Evolutionary conservation across 1,284 basidiomycete genomes (phyloP).

Genomic region (Sanguinoderma infundibulare): DNA sequence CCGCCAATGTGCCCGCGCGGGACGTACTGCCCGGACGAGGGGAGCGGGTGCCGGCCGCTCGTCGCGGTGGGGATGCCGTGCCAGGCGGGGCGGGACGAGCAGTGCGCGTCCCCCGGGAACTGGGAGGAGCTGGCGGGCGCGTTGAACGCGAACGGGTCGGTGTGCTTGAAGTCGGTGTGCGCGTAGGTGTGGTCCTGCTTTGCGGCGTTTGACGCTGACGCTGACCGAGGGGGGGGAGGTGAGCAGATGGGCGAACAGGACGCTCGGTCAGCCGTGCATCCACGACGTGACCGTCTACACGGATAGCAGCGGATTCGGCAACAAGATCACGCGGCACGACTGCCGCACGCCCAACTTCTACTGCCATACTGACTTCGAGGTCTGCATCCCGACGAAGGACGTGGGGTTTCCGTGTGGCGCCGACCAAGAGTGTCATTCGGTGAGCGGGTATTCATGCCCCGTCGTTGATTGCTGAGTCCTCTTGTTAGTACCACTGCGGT

Average conservation of each 20-base stretch:
- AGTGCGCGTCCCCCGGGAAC: constrained; percentile 57
- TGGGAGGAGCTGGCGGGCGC: constrained; percentile 43
- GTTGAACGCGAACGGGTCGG: constrained; percentile 57
- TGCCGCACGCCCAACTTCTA: constrained; percentile 57
- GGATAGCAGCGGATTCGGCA: constrained; percentile 48
- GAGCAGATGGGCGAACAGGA: constrained; percentile 61
- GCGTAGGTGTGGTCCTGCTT: constrained; percentile 55
- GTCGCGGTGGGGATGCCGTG: constrained; percentile 55
- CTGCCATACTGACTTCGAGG: constrained; percentile 52
- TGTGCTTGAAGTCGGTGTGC: constrained; percentile 68
- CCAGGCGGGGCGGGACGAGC: constrained; percentile 75
- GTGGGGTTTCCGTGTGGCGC: constrained; percentile 51
- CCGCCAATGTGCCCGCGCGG: constrained; percentile 62
- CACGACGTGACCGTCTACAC: constrained; percentile 67
- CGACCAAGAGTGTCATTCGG: constrained; percentile 61
- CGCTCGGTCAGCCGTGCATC: constrained; percentile 58
- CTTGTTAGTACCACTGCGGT: constrained; percentile 32
- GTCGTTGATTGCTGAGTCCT: background rate
- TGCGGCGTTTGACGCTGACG: background rate
- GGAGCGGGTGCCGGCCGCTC: constrained; percentile 58
- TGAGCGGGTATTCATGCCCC: constrained; percentile 22
- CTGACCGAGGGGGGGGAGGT: too few species aligned
- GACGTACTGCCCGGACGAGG: constrained; percentile 76
- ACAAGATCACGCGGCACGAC: constrained; percentile 65
- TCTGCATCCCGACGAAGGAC: constrained; percentile 53